Percentiles rank a stretch among this genome's conserved stretches.
phyloP scores from a whole-genome alignment of 768 basidiomycete genomes.

The Pleurotus giganteus region DNA sequence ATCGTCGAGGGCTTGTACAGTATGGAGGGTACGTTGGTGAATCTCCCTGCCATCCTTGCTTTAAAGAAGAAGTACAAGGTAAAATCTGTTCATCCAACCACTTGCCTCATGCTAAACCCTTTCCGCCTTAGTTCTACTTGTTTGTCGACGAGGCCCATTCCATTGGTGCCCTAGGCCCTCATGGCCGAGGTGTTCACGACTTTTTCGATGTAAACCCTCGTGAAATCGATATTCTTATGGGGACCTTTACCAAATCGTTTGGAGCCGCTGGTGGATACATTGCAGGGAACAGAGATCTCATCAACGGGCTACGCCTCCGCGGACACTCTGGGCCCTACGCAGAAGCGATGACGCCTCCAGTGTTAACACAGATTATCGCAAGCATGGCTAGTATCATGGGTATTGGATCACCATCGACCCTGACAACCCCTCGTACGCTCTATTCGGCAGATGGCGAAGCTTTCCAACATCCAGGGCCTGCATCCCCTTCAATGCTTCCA shows the following conservation, averaged over 20 bases:
- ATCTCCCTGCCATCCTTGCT: conserved; percentile 79
- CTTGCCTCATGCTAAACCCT: neutral
- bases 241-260: conserved; percentile 96
- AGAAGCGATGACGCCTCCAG: conserved; percentile 87
- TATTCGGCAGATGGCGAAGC: conserved; percentile 32
- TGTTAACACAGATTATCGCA: conserved; percentile 86
- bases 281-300: conserved; percentile 75
- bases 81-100: conserved; percentile 14
- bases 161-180: conserved; percentile 91
- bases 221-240: conserved; percentile 92
- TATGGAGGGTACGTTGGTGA: conserved; percentile 96
- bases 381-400: conserved; percentile 99
- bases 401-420: conserved; percentile 39
- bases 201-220: conserved; percentile 87
- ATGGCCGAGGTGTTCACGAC: conserved; percentile 93
- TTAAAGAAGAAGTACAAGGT: conserved; percentile 97
- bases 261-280: conserved; percentile 96
- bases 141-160: conserved; percentile 98
- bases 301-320: conserved; percentile 77
- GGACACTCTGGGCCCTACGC: conserved; percentile 85
- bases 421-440: conserved; percentile 25
- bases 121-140: conserved; percentile 79
- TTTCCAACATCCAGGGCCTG: conserved; percentile 64
- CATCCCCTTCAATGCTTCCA: conserved; percentile 62
- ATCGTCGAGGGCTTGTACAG: conserved; percentile 96